Conservation (phyloP, 139 green algal species). For the Gonium pectorale region DNA sequence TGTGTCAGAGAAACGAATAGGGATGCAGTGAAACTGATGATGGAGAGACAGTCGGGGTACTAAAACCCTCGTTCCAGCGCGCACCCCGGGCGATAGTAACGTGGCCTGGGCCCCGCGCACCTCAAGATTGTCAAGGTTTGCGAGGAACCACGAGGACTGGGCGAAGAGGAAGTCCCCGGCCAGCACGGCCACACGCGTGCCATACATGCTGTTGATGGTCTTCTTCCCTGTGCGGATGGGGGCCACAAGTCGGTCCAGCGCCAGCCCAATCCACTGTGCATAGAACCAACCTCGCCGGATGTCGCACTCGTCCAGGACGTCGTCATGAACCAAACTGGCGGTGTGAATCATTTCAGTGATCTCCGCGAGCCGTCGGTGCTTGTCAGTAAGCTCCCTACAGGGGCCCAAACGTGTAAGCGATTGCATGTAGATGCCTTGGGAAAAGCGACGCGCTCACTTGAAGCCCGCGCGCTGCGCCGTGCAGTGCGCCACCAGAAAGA, state of each 20-base stretch:
- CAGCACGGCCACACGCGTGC: slow-evolving; percentile 95
- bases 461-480: slow-evolving; percentile 75
- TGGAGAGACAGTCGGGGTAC: background rate
- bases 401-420: background rate
- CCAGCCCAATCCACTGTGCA: background rate
- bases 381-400: slow-evolving; percentile 88
- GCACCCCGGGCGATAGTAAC: no score
- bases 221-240: slow-evolving; percentile 73
- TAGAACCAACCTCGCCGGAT: slow-evolving; percentile 79
- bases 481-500: slow-evolving; percentile 90
- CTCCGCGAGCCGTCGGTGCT: slow-evolving; percentile 93
- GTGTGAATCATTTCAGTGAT: slow-evolving; percentile 99
- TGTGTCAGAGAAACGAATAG: background rate
- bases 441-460: slow-evolving; percentile 62
- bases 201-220: slow-evolving; percentile 96
- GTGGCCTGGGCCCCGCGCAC: no score
- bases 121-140: slow-evolving; percentile 98
- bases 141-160: slow-evolving; percentile 97
- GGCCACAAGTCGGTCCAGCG: background rate
- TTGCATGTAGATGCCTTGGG: background rate
- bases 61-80: background rate
- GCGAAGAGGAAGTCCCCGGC: slow-evolving; percentile 99
- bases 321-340: slow-evolving; percentile 97
- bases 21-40: background rate
- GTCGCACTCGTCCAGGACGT: slow-evolving; percentile 97